Percentiles rank a stretch among this genome's conserved stretches.
phyloP scores from a whole-genome alignment of 805 yeast species.

The Candida insectorum region DNA sequence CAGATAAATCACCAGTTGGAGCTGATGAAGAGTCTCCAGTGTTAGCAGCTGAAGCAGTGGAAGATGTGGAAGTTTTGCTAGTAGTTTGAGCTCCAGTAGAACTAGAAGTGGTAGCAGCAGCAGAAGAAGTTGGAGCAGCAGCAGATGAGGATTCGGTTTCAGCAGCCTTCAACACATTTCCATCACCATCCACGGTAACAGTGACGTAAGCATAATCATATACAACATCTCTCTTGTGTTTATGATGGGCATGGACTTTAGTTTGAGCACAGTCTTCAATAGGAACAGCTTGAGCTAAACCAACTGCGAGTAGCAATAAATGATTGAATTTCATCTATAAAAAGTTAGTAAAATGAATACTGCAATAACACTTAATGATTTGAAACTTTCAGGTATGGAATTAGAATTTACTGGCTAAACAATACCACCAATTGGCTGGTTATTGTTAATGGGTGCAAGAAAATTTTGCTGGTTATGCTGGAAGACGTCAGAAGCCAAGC shows the following conservation, averaged over 20 bases:
- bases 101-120: slow-evolving; percentile 14
- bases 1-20: slow-evolving; percentile 49
- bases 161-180: slow-evolving; percentile 30
- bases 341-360: slow-evolving; percentile 4
- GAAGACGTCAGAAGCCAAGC: not conserved
- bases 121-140: slow-evolving; percentile 16
- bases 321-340: slow-evolving; percentile 12
- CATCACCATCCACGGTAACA: slow-evolving; percentile 42
- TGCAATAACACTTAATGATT: not conserved
- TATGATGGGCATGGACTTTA: slow-evolving; percentile 55
- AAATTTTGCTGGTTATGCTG: too few species aligned
- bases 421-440: not conserved
- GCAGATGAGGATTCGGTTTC: slow-evolving; percentile 11
- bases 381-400: not conserved
- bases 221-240: slow-evolving; percentile 56
- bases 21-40: slow-evolving; percentile 19
- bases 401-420: slow-evolving; percentile 1
- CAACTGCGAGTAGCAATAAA: slow-evolving; percentile 7
- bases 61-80: slow-evolving; percentile 10
- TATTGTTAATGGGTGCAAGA: slow-evolving; percentile 1
- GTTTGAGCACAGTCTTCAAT: slow-evolving; percentile 13
- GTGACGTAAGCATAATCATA: slow-evolving; percentile 41
- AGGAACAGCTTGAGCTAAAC: slow-evolving; percentile 11
- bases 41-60: slow-evolving; percentile 25
- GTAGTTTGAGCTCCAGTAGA: slow-evolving; percentile 10